Conservation (phyloP, 306 rosid genomes). For the Boehmeria nivea region DNA sequence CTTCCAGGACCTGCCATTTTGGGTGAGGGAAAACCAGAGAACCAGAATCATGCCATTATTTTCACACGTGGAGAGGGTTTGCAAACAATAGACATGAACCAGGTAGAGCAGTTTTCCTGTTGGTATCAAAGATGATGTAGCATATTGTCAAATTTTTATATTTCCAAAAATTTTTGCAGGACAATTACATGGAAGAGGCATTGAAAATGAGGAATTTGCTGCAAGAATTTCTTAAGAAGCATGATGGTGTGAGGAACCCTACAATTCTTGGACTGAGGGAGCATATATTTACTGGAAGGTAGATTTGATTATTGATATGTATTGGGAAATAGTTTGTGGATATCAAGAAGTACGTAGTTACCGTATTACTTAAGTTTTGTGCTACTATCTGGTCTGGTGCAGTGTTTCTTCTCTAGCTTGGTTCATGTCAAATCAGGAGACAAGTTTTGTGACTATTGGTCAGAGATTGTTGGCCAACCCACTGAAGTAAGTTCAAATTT, state of each 20-base stretch:
- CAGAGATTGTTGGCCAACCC: slow-evolving; percentile 97
- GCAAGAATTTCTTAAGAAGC: slow-evolving; percentile 83
- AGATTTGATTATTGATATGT: neutral
- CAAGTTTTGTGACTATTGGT: slow-evolving; percentile 97
- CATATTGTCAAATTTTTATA: slow-evolving; percentile 7
- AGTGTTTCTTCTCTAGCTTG: slow-evolving; percentile 99
- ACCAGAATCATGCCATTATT: slow-evolving; percentile 95
- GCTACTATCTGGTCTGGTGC: slow-evolving; percentile 27
- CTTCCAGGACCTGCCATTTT: slow-evolving; percentile 94
- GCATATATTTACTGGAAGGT: slow-evolving; percentile 98
- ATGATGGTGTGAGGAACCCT: slow-evolving; percentile 84
- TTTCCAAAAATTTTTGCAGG: slow-evolving; percentile 39
- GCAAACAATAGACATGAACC: slow-evolving; percentile 97
- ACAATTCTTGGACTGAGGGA: slow-evolving; percentile 94
- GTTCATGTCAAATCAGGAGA: slow-evolving; percentile 99
- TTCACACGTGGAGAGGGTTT: slow-evolving; percentile 96
- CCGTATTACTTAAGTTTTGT: neutral
- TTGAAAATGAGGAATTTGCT: slow-evolving; percentile 93
- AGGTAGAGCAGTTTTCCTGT: slow-evolving; percentile 40
- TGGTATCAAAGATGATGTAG: slow-evolving; percentile 4
- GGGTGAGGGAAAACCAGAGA: slow-evolving; percentile 99
- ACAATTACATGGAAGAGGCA: slow-evolving; percentile 98
- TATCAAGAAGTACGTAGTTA: neutral
- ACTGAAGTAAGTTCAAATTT: slow-evolving; percentile 55
- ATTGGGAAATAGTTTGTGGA: neutral